Base-by-base conservation (phyloP, 2,329 filamentous ascomycete species). In the Talaromyces sp. region DNA sequence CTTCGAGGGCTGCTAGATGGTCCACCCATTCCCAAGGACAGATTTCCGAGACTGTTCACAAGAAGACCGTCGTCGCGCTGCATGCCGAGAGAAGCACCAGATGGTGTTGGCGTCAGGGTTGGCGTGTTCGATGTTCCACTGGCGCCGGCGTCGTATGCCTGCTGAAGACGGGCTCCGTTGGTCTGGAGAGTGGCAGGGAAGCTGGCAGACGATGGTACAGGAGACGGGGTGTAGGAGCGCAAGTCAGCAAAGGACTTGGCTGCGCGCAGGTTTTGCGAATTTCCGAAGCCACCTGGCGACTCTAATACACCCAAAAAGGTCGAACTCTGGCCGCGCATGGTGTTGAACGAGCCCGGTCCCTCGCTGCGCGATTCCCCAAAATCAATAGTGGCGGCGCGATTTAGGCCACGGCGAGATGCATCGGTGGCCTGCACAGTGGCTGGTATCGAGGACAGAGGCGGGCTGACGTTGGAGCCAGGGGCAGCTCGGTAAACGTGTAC, bases 161-260 rank as follows among this genome's bases (percentile, higher is more conserved):
- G 83, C 63, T 83, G 83, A 64, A 87, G 83, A 58, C 85, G 82
- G 52, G 84, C 79, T 58, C 86, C 83, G 66, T 87, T 87, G 64
- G 83, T 81, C 68, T 81, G 81, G 55, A 91, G 79, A 62, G 83
- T 84, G 64, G 85, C 85, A 59, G 91, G 87, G 72, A 95, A 96
- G 79, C 91, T 95, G 6, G 91, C 91, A 19, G 91, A 91, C 12
- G 94, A 96, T 8, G 88, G 88, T 3, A 90, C 93, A 6, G 94
- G 93, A 67, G 93, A 97, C 11, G 93, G 93, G 17, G 92, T 97
- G 77, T 95, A 96, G 1, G 92, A 96, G 65, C 93, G 89, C 64
- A 99, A 80, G 72, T 99, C 94, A 38, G 93, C 94, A 73, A 97
- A 97, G 56, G 93, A 97, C 80, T 97, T 97, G 63, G 93, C 94